These are phyloP conservation scores for Nigrograna mackinnonii DNA, from an alignment of 2,329 filamentous ascomycete genomes.

Conservation along the genomic window DNA sequence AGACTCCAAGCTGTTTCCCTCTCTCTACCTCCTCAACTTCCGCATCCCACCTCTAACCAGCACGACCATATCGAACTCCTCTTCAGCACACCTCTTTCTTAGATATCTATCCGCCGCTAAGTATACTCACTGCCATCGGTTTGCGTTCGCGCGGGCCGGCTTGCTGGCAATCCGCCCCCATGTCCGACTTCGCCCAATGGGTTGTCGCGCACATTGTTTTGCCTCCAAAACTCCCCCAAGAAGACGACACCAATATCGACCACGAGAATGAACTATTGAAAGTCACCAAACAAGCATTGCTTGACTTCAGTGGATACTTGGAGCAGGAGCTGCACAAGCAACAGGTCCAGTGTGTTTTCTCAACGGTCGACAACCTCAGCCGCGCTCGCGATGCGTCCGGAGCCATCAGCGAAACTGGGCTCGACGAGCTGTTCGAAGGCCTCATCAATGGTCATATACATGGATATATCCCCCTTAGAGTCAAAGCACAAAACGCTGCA, in stretches of 20 bases:
- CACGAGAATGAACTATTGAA: conserved; percentile 19
- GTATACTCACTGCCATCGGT: no score
- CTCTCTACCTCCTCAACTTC: no score
- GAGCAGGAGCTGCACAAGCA: no score
- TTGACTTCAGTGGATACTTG: neutral
- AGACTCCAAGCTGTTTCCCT: no score
- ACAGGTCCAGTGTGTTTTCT: no score
- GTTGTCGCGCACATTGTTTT: conserved; percentile 58
- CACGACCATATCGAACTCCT: no score
- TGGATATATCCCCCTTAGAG: conserved; percentile 40
- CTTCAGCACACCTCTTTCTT: no score
- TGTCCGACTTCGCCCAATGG: no score
- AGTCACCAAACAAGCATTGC: conserved; percentile 11
- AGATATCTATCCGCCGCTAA: no score
- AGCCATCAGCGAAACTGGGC: conserved; percentile 9
- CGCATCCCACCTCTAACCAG: no score
- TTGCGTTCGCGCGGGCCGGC: no score
- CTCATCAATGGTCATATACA: conserved; percentile 7
- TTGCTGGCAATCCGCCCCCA: no score
- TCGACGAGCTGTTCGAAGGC: conserved; percentile 18
- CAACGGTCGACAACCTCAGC: neutral
- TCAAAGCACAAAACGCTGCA: conserved; percentile 52
- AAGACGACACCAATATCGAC: conserved; percentile 22
- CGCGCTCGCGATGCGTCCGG: neutral
- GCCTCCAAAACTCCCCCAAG: conserved; percentile 52